phyloP scores from a whole-genome alignment of 768 basidiomycete species.

The Mycena leptocephala region DNA sequence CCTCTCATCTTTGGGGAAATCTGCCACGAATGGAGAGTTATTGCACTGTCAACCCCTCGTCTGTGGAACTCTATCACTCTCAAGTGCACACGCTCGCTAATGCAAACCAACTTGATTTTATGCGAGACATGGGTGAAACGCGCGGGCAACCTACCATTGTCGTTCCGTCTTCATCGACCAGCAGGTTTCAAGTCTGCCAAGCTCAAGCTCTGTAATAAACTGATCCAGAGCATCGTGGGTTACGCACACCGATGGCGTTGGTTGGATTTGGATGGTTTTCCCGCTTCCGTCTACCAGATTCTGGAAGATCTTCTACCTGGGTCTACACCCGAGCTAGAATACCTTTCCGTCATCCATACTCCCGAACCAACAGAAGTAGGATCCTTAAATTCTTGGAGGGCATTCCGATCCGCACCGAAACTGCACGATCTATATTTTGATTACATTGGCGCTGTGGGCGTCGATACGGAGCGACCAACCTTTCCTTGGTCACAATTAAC shows the following conservation, averaged over 20 bases:
- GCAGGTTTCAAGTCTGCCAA: background rate
- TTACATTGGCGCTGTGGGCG: background rate
- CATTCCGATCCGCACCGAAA: background rate
- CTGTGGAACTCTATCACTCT: constrained; percentile 1
- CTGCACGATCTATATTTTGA: background rate
- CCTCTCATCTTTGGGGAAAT: background rate
- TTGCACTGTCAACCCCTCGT: background rate
- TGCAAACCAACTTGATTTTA: background rate
- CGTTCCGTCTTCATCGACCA: background rate
- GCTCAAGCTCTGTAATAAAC: background rate
- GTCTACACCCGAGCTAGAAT: background rate
- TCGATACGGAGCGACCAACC: background rate
- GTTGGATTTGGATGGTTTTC: background rate
- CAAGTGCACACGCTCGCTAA: background rate
- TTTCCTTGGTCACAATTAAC: constrained; percentile 17
- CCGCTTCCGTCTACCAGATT: background rate
- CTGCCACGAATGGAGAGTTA: background rate
- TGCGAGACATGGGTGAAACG: constrained; percentile 9
- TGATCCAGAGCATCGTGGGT: background rate
- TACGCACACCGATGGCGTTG: background rate
- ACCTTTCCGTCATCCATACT: background rate
- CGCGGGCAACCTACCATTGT: background rate
- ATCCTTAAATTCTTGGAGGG: too few relatives aligned
- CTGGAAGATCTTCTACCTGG: background rate
- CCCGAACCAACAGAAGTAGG: too few relatives aligned